Evolutionary conservation across 352 stramenopile genomes (phyloP), one percentile per base, ranked within the genome.

Genomic region (Phytopythium vexans): DNA sequence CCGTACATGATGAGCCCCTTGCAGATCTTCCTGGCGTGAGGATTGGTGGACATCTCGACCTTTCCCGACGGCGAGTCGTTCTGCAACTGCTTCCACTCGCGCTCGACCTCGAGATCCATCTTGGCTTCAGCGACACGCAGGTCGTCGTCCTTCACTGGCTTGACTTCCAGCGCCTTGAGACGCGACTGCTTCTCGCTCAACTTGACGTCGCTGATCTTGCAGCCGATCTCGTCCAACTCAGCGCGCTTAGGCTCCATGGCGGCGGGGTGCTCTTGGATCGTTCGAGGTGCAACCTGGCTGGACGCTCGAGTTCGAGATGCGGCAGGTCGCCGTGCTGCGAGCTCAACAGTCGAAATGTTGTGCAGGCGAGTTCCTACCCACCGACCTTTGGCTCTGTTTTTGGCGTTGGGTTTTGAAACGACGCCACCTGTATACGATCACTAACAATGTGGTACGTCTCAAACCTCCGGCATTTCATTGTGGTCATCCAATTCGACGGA

Each of bases 61-160:
- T 82, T 82, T 6, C 77, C 77, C 12, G 56, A 39, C 9, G 62
- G 65, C 0, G 66, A 64, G 36, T 87, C 78, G 38, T 78, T 72
- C 53, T 86, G 78, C 6, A 90, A 60, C 42, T 86, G 70, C 54
- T 94, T 92, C 84, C 84, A 94, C 62, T 94, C 84, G 9, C 74
- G 68, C 60, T 94, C 81, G 12, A 94, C 84, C 44, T 94, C 84
- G 9, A 89, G 62, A 59, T 94, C 84, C 43, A 88, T 51, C 47
- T 92, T 94, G 50, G 78, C 81, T 49, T 92, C 78, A 1, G 77
- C 75, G 16, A 73, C 72, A 3, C 66, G 65, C 12, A 67, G 65
- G 49, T 77, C 72, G 52, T 87, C 72, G 48, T 68, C 61, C 55
- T 82, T 82, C n/a, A 66, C 45, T 14, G 64, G 64, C 60, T 89